Conservation (phyloP, 371 early-diverging fungal genomes). For the Mortierella sp. region DNA sequence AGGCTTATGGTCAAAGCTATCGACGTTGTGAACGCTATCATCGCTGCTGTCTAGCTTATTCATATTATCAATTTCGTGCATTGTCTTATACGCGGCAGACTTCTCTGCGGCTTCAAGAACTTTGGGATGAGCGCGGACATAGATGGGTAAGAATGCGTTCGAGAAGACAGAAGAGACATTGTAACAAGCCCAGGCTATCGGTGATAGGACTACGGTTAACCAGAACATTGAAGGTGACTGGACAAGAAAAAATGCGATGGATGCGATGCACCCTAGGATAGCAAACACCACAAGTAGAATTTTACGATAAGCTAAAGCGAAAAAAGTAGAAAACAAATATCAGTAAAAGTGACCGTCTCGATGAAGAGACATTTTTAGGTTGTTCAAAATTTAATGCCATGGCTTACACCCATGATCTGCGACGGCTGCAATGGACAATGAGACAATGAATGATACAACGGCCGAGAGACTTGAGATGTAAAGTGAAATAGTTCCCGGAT, state of each 20-base stretch:
- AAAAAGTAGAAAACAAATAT: background rate
- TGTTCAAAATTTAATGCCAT: background rate
- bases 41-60: background rate
- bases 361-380: background rate
- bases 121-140: slow-evolving; percentile 40
- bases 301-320: slow-evolving; percentile 34
- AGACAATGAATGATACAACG: slow-evolving; percentile 41
- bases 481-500: slow-evolving; percentile 65
- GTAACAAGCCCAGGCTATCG: slow-evolving; percentile 47
- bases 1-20: background rate
- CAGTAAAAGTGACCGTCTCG: background rate
- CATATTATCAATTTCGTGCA: slow-evolving; percentile 15
- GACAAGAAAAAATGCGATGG: slow-evolving; percentile 36
- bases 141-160: slow-evolving; percentile 43
- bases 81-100: background rate
- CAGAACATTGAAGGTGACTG: slow-evolving; percentile 27
- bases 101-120: slow-evolving; percentile 32
- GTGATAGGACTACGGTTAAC: slow-evolving; percentile 36
- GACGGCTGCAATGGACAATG: slow-evolving; percentile 62
- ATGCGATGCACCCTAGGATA: slow-evolving; percentile 32
- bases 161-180: slow-evolving; percentile 42
- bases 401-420: slow-evolving; percentile 69
- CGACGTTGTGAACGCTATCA: background rate
- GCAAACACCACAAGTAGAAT: slow-evolving; percentile 34
- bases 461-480: slow-evolving; percentile 58